Evolutionary conservation across 2,329 filamentous ascomycete genomes (phyloP), one percentile per base, ranked within the genome.

Genomic region (Calycina herbarum): DNA sequence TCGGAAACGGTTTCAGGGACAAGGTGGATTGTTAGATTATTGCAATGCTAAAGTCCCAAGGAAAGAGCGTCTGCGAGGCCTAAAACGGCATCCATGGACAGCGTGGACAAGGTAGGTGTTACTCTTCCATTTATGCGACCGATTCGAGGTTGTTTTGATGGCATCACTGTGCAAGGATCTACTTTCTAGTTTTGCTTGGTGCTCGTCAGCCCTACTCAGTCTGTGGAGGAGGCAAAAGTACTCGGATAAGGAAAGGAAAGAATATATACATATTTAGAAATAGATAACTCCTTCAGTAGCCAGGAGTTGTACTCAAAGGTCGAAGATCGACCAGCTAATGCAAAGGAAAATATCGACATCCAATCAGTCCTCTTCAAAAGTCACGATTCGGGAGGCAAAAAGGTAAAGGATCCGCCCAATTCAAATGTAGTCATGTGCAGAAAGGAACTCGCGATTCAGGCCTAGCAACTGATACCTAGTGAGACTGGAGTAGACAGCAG

Each of bases 141-240:
- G 45, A 51, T 20, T 51, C 17, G 45, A 51, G 45, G 20, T 51
- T 51, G 45, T 51, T 51, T 51, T 51, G 45, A 51, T 51, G 45
- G 45, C 45, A 51, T 51, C 45, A 51, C 45, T n/a, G 27, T 15
- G 11, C 45, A 51, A 51, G 45, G 20, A 51, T 51, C n/a, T 51
- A 10, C 45, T 51, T 24, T 20, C n/a, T 51, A 24, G 45, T 3
- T 51, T 51, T 51, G 1, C 45, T 27, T 51, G 45, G 45, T 24
- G 45, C 10, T 51, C n/a, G n/a, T 51, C 45, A 51, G 45, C 45
- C 45, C 45, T 51, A 38, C 35, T 38, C 35, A 11, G 13, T 38
- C 13, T 24, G n/a, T 33, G 31, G 31, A 33, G 31, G 31, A 8
- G 31, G 31, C 31, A 33, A 33, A 33, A 33, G 3, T 33, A 7